Evolutionary conservation across 1,284 basidiomycete genomes (phyloP).

Genomic region (Rhodotorula sp.): DNA sequence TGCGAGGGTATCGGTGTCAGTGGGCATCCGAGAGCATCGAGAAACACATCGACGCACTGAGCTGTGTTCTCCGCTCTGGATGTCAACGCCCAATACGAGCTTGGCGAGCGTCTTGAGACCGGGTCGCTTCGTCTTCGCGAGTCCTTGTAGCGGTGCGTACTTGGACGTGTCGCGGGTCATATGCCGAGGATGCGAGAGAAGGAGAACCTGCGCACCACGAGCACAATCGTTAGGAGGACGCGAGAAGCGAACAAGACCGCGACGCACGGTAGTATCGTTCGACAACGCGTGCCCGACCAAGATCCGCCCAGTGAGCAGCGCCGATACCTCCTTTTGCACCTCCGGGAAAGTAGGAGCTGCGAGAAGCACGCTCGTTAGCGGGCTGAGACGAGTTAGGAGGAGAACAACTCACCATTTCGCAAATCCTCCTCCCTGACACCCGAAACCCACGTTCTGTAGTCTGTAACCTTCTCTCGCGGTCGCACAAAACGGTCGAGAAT

Average conservation of each 20-base stretch:
- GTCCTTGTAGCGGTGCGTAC: slow-evolving; percentile 55
- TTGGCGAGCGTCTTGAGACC: slow-evolving; percentile 78
- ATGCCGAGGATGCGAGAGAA: slow-evolving; percentile 82
- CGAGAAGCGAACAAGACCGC: background rate
- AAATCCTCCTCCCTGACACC: slow-evolving; percentile 80
- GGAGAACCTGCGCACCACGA: slow-evolving; percentile 61
- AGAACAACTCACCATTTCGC: slow-evolving; percentile 58
- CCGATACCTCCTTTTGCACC: slow-evolving; percentile 76
- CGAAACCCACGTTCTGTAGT: slow-evolving; percentile 89
- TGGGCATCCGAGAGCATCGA: background rate
- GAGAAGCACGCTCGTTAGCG: too few relatives aligned
- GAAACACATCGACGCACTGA: slow-evolving; percentile 59
- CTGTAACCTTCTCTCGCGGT: slow-evolving; percentile 83
- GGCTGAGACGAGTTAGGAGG: background rate
- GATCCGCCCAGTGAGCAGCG: slow-evolving; percentile 73
- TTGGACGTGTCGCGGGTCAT: slow-evolving; percentile 80
- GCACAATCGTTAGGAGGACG: background rate
- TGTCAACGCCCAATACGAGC: slow-evolving; percentile 76
- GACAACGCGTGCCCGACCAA: slow-evolving; percentile 91
- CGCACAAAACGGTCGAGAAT: slow-evolving; percentile 82
- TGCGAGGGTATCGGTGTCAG: slow-evolving; percentile 47
- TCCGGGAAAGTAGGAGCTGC: slow-evolving; percentile 74
- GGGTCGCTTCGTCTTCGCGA: slow-evolving; percentile 62
- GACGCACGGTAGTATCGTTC: slow-evolving; percentile 79
- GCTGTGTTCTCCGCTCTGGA: slow-evolving; percentile 83